Percentiles rank a stretch among this genome's conserved stretches.
phyloP scores from a whole-genome alignment of 2,329 filamentous ascomycete species.

The Gliomastix tumulicola region DNA sequence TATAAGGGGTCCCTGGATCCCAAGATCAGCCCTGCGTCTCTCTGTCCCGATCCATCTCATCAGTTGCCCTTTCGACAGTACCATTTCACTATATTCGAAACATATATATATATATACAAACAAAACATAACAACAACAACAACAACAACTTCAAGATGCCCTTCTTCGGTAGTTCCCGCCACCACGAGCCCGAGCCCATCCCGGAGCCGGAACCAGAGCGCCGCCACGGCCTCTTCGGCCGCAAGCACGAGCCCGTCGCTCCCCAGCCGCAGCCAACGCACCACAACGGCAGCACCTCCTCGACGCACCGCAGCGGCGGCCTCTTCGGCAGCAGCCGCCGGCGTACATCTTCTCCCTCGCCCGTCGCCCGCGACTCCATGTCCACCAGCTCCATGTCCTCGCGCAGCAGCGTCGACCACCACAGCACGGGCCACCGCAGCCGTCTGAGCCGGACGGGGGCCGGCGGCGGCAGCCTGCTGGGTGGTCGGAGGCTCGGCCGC shows the following conservation, averaged over 20 bases:
- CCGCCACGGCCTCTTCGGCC: constrained; percentile 4
- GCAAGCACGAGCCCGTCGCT: not conserved
- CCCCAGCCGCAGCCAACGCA: constrained; percentile 13
- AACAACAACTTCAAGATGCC: constrained; percentile 13
- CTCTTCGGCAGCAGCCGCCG: not conserved
- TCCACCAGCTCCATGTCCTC: constrained; percentile 1
- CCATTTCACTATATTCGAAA: too few species aligned
- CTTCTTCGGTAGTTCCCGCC: constrained; percentile 11
- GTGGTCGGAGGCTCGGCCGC: constrained; percentile 33
- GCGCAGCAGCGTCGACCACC: constrained; percentile 14
- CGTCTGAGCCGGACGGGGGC: constrained; percentile 3
- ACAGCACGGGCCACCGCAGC: not conserved
- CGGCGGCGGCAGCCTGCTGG: constrained; percentile 26
- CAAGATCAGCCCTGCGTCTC: too few species aligned
- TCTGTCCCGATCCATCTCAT: too few species aligned
- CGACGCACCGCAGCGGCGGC: not conserved
- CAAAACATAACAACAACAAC: too few species aligned
- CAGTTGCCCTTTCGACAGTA: too few species aligned
- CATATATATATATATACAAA: too few species aligned
- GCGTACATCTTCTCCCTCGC: constrained; percentile 4
- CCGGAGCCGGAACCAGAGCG: constrained; percentile 1
- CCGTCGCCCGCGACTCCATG: constrained; percentile 2
- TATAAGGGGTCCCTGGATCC: too few species aligned
- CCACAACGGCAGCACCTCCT: constrained; percentile 16
- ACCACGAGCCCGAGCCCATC: constrained; percentile 3